Evolutionary conservation across 306 rosid genomes (phyloP).

Genomic region (Acacia acuminata): DNA sequence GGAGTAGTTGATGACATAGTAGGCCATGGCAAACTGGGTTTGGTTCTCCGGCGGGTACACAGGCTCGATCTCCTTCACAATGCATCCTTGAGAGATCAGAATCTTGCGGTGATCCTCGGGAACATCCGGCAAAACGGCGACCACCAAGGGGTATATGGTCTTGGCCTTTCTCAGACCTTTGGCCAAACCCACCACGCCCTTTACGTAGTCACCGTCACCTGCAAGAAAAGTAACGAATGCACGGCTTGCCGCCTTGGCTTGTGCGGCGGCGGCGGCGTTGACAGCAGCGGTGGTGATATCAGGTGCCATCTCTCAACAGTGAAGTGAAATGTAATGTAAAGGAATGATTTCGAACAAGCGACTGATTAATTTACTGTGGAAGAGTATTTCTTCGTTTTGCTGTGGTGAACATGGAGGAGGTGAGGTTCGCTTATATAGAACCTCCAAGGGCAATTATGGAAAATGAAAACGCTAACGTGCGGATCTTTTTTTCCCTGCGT

Average conservation of each 20-base stretch:
- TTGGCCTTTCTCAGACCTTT: conserved; percentile 73
- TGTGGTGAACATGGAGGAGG: background rate
- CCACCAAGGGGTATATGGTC: conserved; percentile 71
- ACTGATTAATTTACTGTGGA: background rate
- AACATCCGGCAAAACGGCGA: conserved; percentile 81
- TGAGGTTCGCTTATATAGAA: conserved; percentile 43
- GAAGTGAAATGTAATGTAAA: background rate
- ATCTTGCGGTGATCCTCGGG: conserved; percentile 68
- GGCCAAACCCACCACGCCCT: conserved; percentile 85
- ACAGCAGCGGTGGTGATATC: conserved; percentile 21
- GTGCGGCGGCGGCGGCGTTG: background rate
- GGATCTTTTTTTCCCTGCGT: background rate
- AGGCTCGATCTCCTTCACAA: conserved; percentile 67
- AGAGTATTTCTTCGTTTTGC: conserved; percentile 13
- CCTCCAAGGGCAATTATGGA: conserved; percentile 30
- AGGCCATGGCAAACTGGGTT: conserved; percentile 83
- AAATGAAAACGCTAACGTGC: background rate
- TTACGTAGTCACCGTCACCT: conserved; percentile 73
- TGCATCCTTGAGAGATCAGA: conserved; percentile 66
- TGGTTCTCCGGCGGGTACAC: conserved; percentile 75
- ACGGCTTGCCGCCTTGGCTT: conserved; percentile 25
- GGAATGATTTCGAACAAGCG: background rate
- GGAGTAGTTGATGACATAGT: conserved; percentile 91
- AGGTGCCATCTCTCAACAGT: conserved; percentile 55
- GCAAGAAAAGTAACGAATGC: conserved; percentile 86